Conservation (phyloP, 257 asterid species). For the Solanum chilense region DNA sequence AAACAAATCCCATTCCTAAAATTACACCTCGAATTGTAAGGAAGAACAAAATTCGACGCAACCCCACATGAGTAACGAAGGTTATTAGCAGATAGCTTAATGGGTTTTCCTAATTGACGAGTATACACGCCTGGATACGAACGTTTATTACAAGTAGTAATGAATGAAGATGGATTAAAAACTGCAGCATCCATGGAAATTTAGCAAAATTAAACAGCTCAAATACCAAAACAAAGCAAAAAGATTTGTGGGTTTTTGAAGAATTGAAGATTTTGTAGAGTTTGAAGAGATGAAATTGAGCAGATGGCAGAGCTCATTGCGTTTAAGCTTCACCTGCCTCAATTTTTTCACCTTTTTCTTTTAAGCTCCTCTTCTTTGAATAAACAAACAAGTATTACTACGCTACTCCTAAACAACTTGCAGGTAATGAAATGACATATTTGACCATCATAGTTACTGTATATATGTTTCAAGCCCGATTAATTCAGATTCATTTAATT, state of each 20-base stretch:
- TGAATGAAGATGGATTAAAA: constrained; percentile 10
- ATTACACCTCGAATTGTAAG: not conserved
- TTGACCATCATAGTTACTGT: not conserved
- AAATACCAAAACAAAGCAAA: not conserved
- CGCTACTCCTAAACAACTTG: constrained; percentile 20
- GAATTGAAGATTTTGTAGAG: constrained; percentile 19
- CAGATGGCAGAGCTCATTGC: constrained; percentile 27
- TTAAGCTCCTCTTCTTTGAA: not conserved
- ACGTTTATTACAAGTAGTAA: not conserved
- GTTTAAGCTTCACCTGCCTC: constrained; percentile 1
- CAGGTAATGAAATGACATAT: constrained; percentile 14
- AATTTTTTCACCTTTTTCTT: not conserved
- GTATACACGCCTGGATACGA: not conserved
- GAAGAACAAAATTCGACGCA: not conserved
- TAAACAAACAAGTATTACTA: not conserved
- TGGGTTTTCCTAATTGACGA: not conserved
- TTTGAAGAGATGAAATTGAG: constrained; percentile 32
- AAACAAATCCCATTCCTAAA: not conserved
- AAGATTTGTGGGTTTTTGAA: not conserved
- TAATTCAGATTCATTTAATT: no score
- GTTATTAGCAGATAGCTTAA: not conserved
- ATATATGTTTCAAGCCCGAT: no score
- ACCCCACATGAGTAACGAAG: constrained; percentile 1
- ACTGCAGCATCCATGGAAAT: constrained; percentile 47
- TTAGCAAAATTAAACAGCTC: not conserved